Evolutionary conservation across 1,139 yeast genomes (phyloP), one percentile per base, ranked within the genome.

Genomic region (Geotrichum australiense): DNA sequence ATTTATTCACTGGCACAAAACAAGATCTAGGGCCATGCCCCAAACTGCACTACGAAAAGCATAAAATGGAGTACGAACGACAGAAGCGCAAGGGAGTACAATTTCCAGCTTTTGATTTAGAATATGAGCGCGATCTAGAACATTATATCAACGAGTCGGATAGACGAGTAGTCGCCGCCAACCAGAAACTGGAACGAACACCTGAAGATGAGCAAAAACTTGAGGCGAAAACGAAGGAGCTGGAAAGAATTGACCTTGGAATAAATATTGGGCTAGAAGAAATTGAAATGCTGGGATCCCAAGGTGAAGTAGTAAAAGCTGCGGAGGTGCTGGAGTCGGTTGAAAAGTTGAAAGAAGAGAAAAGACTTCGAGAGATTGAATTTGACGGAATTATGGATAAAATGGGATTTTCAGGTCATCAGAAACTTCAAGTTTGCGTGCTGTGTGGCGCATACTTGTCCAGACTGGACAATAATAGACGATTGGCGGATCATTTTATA

Each of bases 401-500:
- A 52, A 74, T 81, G 5, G 94, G 94, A 1, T 94, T 84, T 51
- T 75, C 89, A 3, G 85, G 94, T 1, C 94, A 84, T 56, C 97
- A 89, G 55, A 84, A 84, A 57, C 68, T 89, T 39, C 96, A 87
- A 59, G 94, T 86, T 0, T 91, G 98, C 63, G 84, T 78, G 51
- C 79, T 78, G 2, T 91, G 98, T 64, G 96, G 96, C 0, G 96
- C 96, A 0, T 86, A 81, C 58, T 67, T 91, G 43, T 84, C 95
- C 3, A 69, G 94, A 47, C 67, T 87, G 45, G 98, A 91, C 60
- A 85, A 83, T 49, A 97, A 89, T 59, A 69, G 91, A 55, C 71
- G 97, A 50, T 68, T 91, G 52, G 95, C 94, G 0, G 96, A 86
- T 56, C 98, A 91, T 62, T 87, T 86, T 58, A 66, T 80, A 27